Evolutionary conservation across 257 asterid species (phyloP).

Genomic region (Prunella vulgaris): DNA sequence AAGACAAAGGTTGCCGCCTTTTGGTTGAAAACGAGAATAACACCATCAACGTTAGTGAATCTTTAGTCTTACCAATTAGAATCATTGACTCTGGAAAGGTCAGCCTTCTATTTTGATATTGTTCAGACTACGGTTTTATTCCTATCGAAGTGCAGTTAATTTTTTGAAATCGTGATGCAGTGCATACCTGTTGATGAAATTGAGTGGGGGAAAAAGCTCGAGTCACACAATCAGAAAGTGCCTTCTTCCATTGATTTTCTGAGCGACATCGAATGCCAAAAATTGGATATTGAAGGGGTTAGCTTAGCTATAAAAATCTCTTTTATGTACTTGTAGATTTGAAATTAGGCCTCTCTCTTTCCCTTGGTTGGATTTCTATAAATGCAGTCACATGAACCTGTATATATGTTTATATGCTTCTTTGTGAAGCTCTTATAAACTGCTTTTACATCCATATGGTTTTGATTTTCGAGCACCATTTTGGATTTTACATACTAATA

Average conservation of each 20-base stretch:
- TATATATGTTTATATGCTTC: background rate
- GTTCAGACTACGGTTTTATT: background rate
- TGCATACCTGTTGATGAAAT: conserved; percentile 31
- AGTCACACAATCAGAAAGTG: conserved; percentile 26
- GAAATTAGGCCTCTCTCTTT: background rate
- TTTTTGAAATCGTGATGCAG: conserved; percentile 36
- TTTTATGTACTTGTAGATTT: conserved; percentile 1
- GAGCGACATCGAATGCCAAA: conserved; percentile 23
- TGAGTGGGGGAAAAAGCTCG: conserved; percentile 46
- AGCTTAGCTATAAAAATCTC: conserved; percentile 34
- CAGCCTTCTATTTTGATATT: conserved; percentile 9
- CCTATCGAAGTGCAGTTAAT: background rate
- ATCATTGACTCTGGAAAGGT: conserved; percentile 63
- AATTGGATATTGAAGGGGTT: conserved; percentile 62
- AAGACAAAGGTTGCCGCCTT: conserved; percentile 43
- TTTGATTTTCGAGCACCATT: background rate
- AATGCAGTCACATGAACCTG: background rate
- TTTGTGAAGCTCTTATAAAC: background rate
- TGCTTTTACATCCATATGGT: background rate
- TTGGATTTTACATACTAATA: background rate
- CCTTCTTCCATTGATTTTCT: conserved; percentile 52
- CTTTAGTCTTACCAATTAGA: conserved; percentile 50
- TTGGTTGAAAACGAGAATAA: conserved; percentile 17
- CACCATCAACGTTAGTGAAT: conserved; percentile 34
- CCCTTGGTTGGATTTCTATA: background rate